Percentiles rank a stretch among this genome's conserved stretches.
phyloP scores from a whole-genome alignment of 352 stramenopile genomes.

The Blastocystis sp. region DNA sequence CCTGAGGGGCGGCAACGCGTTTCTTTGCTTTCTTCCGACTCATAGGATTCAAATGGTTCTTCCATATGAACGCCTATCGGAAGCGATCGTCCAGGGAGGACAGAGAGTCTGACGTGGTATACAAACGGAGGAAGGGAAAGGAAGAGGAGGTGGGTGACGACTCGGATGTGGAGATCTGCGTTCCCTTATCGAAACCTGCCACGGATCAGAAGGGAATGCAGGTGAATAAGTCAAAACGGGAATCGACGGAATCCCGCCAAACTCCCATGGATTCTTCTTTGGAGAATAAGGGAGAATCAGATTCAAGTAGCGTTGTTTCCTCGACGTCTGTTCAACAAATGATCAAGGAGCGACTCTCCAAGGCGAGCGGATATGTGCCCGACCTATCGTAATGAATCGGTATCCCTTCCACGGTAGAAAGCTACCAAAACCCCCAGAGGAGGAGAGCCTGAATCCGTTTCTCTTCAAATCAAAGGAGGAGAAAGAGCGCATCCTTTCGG shows the following conservation, averaged over 20 bases:
- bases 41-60: background rate
- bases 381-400: background rate
- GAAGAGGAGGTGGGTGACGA: background rate
- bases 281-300: background rate
- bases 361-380: constrained; percentile 9
- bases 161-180: background rate
- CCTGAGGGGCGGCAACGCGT: background rate
- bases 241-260: no score
- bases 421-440: constrained; percentile 40
- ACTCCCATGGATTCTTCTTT: no score
- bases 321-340: background rate
- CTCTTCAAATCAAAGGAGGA: background rate
- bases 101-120: background rate
- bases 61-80: background rate
- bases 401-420: background rate
- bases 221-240: background rate
- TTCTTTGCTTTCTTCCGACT: background rate
- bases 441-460: background rate
- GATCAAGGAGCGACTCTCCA: background rate
- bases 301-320: background rate
- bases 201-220: background rate
- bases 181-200: background rate
- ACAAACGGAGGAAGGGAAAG: background rate
- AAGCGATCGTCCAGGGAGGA: background rate
- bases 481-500: background rate